Base-by-base conservation (phyloP, 2,329 filamentous ascomycete species). In the Diaporthe capsici region DNA sequence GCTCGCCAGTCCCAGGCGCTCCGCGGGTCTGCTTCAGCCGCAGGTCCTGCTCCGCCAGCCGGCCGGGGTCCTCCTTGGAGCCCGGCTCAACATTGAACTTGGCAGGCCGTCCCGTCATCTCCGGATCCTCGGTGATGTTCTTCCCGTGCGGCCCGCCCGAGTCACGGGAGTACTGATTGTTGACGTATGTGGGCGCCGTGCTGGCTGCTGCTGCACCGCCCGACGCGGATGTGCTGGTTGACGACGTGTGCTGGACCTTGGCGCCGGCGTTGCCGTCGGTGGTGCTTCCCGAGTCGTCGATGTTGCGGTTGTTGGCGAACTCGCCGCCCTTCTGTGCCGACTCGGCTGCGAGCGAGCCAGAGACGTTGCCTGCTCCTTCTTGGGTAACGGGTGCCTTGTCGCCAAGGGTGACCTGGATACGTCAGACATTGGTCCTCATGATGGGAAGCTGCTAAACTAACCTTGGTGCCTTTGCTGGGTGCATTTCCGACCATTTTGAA, bases 281-380 rank as follows among this genome's bases (percentile, higher is more conserved):
- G 37, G 57, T 51, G 55, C 28, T 10, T 20, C 42, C 71, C 25
- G 44, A 42, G 8, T 63, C 31, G 42, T 57, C 15, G 58, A 76
- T 58, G 51, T 74, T 77, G 34, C 87, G 86, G 84, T 94, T 94
- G 74, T 88, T 82, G 55, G 88, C 85, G 80, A 94, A 95, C 17
- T 83, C 85, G 78, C 93, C 94, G 75, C 88, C 88, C 31, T 86
- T 79, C 63, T 87, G 85, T 76, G 91, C 84, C 0, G 94, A 97
- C 80, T 96, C 92, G 75, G 91, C 93, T 15, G 95, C 95, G 7
- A 97, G 91, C 9, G 94, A 96, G 84, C 93, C 94, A 20, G 89
- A 86, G 60, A 96, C 88, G 37, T 87, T 80, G 71, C 95, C 95
- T 7, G 92, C 86, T 20, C 88, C 85, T 83, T 97, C 94, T 22